Evolutionary conservation across 1,139 yeast genomes (phyloP).

Genomic region (Saccharomyces hybrid): DNA sequence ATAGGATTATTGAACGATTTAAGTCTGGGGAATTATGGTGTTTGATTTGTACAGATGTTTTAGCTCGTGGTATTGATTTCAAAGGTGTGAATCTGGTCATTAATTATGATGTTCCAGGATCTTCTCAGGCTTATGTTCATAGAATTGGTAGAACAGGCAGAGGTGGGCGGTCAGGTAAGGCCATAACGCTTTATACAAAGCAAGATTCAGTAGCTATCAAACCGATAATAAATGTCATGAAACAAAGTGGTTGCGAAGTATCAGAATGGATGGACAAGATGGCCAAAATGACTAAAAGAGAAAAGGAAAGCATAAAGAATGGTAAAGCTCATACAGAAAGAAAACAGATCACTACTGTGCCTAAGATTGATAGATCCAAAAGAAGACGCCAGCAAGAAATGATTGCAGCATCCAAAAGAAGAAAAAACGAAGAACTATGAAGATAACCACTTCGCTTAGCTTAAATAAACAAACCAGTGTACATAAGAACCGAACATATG

Average conservation of each 20-base stretch:
- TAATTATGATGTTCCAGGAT: constrained; percentile 92
- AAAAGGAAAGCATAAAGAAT: constrained; percentile 56
- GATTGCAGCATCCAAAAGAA: constrained; percentile 71
- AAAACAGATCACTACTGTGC: constrained; percentile 79
- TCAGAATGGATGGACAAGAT: constrained; percentile 78
- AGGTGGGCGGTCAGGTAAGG: constrained; percentile 80
- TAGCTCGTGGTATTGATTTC: constrained; percentile 95
- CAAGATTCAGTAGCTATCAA: constrained; percentile 72
- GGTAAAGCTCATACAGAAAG: constrained; percentile 42
- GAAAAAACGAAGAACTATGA: constrained; percentile 33
- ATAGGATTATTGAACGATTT: constrained; percentile 74
- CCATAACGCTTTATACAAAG: constrained; percentile 88
- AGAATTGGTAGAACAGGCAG: constrained; percentile 98
- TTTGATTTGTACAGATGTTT: constrained; percentile 88
- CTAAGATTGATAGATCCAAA: constrained; percentile 58
- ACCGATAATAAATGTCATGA: constrained; percentile 88
- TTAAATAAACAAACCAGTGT: background rate
- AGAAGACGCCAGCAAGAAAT: constrained; percentile 57
- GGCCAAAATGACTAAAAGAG: constrained; percentile 59
- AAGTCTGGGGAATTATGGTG: constrained; percentile 92
- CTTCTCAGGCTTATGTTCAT: constrained; percentile 92
- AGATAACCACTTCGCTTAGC: background rate
- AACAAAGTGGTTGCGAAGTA: constrained; percentile 72
- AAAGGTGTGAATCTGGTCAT: constrained; percentile 91
- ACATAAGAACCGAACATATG: background rate